Conservation (phyloP, 495 filamentous ascomycete species). For the Talaromyces adpressus region DNA sequence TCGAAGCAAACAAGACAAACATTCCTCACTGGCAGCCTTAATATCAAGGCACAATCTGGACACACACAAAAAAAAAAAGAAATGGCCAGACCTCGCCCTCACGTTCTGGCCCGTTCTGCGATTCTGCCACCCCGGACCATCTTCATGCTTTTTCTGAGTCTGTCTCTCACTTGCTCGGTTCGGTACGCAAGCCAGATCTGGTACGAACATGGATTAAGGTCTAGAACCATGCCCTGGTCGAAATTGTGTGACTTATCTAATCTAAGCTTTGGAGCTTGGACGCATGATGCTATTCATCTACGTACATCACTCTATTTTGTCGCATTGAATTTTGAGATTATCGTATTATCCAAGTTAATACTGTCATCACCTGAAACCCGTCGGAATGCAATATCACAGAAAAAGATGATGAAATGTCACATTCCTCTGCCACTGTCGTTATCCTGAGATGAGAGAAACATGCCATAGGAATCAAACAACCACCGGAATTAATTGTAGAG, state of each 20-base stretch:
- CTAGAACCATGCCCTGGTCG: neutral
- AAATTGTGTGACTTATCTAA: neutral
- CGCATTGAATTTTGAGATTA: neutral
- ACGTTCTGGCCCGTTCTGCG: neutral
- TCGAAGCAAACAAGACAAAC: neutral
- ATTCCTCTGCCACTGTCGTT: neutral
- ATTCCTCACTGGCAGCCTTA: neutral
- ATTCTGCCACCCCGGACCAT: neutral
- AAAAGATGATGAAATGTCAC: neutral
- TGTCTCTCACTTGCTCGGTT: neutral
- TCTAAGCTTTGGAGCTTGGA: neutral
- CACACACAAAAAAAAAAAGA: neutral
- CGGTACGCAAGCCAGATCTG: neutral
- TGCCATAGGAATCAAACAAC: neutral
- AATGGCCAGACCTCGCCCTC: neutral
- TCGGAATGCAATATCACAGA: neutral
- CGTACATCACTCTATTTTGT: neutral
- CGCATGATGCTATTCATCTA: neutral
- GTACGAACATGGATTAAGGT: neutral
- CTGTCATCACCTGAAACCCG: neutral
- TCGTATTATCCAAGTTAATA: neutral
- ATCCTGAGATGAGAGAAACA: neutral
- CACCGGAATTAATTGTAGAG: neutral
- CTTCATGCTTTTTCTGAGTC: neutral
- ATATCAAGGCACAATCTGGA: neutral